Conservation (phyloP, 116 monocot genomes). For the Papilionanthe hybrid region DNA sequence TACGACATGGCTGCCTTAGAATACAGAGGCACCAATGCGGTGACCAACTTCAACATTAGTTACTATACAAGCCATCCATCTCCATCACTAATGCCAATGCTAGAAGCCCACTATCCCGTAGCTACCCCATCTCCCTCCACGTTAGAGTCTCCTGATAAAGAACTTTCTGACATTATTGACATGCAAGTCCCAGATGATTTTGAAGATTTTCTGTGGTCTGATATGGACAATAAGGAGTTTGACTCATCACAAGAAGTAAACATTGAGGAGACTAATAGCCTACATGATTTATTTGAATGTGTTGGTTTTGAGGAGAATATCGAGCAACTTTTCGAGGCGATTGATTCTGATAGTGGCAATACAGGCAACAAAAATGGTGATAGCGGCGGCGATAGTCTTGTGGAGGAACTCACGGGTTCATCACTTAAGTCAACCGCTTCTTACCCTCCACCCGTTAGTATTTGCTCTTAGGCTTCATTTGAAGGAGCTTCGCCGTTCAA, state of each 20-base stretch:
- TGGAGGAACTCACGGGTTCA: background rate
- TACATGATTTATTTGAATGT: conserved; percentile 21
- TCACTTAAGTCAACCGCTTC: background rate
- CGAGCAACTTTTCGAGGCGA: conserved; percentile 38
- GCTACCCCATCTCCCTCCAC: background rate
- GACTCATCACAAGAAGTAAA: background rate
- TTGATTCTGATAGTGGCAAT: background rate
- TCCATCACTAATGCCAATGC: background rate
- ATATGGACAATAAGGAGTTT: background rate
- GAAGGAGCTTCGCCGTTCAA: too few relatives aligned
- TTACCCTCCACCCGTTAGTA: background rate
- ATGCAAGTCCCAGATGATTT: background rate
- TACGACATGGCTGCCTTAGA: conserved; percentile 87
- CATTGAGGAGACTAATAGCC: conserved; percentile 9
- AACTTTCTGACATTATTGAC: background rate
- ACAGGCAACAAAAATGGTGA: background rate
- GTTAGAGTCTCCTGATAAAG: background rate
- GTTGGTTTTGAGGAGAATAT: conserved; percentile 45
- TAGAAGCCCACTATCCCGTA: background rate
- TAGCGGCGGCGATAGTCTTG: background rate
- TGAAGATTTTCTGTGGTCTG: conserved; percentile 9
- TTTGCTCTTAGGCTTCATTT: background rate
- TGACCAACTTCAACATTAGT: conserved; percentile 83
- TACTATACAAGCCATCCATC: conserved; percentile 24
- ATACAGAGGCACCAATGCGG: conserved; percentile 63